Percentiles rank a stretch among this genome's conserved stretches.
These are phyloP conservation scores for Auriscalpium orientale DNA, from an alignment of 768 basidiomycete genomes.

Conservation along the genomic window DNA sequence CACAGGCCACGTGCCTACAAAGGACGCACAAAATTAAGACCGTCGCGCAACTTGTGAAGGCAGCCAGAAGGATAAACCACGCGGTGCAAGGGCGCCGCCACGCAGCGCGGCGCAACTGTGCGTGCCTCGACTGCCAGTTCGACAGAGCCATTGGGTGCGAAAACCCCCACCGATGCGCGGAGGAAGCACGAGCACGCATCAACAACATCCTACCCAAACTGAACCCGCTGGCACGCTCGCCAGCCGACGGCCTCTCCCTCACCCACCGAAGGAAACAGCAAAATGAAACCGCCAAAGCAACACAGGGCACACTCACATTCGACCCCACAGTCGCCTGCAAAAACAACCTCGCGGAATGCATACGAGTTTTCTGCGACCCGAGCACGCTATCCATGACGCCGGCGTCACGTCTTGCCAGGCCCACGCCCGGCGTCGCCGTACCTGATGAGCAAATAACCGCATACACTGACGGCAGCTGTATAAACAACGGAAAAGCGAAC, in stretches of 20 bases:
- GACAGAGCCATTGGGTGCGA: not conserved
- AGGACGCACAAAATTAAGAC: not conserved
- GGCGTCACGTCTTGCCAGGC: not conserved
- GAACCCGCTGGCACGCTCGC: not conserved
- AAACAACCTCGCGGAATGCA: not conserved
- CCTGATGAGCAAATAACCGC: not conserved
- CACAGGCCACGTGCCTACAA: slow-evolving; percentile 1
- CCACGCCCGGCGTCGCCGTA: not conserved
- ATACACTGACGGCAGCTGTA: not conserved
- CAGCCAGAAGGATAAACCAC: not conserved
- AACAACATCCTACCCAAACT: not conserved
- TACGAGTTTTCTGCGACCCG: not conserved
- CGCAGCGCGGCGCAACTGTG: not conserved
- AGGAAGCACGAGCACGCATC: not conserved
- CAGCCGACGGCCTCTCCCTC: not conserved
- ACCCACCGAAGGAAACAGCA: too few species aligned
- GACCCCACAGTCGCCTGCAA: not conserved
- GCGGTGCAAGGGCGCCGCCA: not conserved
- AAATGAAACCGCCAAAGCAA: too few species aligned
- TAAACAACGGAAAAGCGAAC: not conserved
- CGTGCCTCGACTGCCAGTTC: not conserved
- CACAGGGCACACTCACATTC: too few species aligned
- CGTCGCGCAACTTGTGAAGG: not conserved
- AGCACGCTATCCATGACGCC: not conserved
- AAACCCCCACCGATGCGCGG: not conserved